These are phyloP conservation scores for Thraustochytrium sp. DNA, from an alignment of 352 stramenopile species.

Conservation along the genomic window DNA sequence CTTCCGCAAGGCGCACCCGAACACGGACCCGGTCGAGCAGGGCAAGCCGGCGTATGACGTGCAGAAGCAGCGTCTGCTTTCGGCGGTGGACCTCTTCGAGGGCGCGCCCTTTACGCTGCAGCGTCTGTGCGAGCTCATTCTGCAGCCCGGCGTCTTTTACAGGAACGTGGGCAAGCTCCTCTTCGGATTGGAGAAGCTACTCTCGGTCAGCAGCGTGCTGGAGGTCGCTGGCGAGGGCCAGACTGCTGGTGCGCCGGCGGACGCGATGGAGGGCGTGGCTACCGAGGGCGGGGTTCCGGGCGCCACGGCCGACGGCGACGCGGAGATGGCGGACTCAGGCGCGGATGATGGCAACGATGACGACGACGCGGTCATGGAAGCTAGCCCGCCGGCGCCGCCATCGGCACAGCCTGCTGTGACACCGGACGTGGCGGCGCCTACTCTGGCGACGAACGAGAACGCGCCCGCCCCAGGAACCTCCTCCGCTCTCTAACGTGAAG, in stretches of 20 bases:
- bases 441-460: too few species aligned
- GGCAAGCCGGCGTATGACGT: slow-evolving; percentile 53
- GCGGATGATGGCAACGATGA: not conserved
- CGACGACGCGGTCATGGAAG: too few species aligned
- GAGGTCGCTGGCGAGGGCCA: not conserved
- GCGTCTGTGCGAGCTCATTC: slow-evolving; percentile 66
- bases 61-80: slow-evolving; percentile 44
- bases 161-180: slow-evolving; percentile 68
- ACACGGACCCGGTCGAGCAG: slow-evolving; percentile 56
- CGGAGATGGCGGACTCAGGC: not conserved
- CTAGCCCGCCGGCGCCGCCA: too few species aligned
- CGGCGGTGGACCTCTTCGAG: slow-evolving; percentile 4
- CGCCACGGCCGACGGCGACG: not conserved
- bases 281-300: not conserved
- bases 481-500: too few species aligned
- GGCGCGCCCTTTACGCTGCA: slow-evolving; percentile 72
- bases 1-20: slow-evolving; percentile 56
- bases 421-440: too few species aligned
- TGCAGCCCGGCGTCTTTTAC: slow-evolving; percentile 65
- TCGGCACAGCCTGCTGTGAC: too few species aligned
- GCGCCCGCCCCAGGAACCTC: too few species aligned
- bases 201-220: slow-evolving; percentile 1
- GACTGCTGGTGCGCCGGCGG: not conserved
- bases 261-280: not conserved
- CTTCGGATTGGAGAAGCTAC: slow-evolving; percentile 69